phyloP scores from a whole-genome alignment of 179 eudicot genomes.

The Nepenthes alata region DNA sequence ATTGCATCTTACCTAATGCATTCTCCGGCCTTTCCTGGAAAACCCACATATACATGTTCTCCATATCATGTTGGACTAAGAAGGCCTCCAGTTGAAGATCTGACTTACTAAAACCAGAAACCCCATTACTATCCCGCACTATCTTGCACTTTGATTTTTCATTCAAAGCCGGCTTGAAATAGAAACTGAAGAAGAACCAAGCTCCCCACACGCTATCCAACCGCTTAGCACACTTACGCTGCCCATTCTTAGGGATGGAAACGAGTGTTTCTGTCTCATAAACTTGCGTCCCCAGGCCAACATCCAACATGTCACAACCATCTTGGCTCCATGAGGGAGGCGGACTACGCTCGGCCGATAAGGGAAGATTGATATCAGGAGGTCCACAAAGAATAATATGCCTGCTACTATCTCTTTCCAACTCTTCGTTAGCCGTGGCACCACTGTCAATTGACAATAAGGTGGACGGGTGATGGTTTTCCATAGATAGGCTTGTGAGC shows the following conservation, averaged over 20 bases:
- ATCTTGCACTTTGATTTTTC: constrained; percentile 47
- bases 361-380: constrained; percentile 72
- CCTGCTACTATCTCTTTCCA: constrained; percentile 46
- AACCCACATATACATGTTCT: constrained; percentile 91
- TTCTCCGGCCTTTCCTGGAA: constrained; percentile 78
- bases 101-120: constrained; percentile 65
- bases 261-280: constrained; percentile 42
- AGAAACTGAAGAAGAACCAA: constrained; percentile 78
- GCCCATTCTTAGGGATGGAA: constrained; percentile 37
- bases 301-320: constrained; percentile 58
- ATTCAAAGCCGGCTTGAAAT: constrained; percentile 59
- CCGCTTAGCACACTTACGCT: constrained; percentile 57
- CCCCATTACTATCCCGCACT: constrained; percentile 41
- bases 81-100: constrained; percentile 68
- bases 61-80: constrained; percentile 90
- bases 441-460: constrained; percentile 65
- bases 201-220: constrained; percentile 71
- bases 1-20: constrained; percentile 88
- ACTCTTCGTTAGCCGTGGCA: constrained; percentile 47
- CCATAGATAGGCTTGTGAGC: constrained; percentile 44
- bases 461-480: constrained; percentile 58
- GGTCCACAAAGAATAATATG: constrained; percentile 41
- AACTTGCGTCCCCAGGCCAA: constrained; percentile 50
- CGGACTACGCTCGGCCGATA: constrained; percentile 56
- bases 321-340: constrained; percentile 62